phyloP scores from a whole-genome alignment of 192 early-diverging fungal genomes.

The Backusella luteola region DNA sequence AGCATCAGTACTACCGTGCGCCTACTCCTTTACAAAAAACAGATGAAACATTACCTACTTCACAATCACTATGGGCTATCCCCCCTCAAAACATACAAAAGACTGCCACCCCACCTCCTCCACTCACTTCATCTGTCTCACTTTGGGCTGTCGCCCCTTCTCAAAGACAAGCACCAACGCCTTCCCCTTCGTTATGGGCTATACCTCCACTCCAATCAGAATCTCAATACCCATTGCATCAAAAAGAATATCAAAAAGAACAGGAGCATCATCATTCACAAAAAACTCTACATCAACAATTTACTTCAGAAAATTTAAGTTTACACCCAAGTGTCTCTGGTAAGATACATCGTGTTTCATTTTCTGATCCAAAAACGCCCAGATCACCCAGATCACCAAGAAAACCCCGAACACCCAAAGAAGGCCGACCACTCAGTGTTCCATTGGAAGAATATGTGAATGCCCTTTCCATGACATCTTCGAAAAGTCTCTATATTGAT shows the following conservation, averaged over 20 bases:
- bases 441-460: background rate
- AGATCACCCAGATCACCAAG: background rate
- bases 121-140: slow-evolving; percentile 7
- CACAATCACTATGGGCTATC: slow-evolving; percentile 21
- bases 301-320: slow-evolving; percentile 7
- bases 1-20: background rate
- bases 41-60: background rate
- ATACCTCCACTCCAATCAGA: slow-evolving; percentile 1
- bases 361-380: background rate
- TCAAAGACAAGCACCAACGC: background rate
- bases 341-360: slow-evolving; percentile 9
- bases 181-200: slow-evolving; percentile 11
- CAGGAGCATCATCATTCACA: background rate
- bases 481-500: slow-evolving; percentile 2
- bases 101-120: background rate
- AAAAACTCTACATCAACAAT: background rate
- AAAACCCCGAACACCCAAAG: background rate
- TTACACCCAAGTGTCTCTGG: slow-evolving; percentile 10
- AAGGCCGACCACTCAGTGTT: background rate
- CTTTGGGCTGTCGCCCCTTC: slow-evolving; percentile 22
- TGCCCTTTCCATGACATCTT: background rate
- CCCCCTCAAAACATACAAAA: slow-evolving; percentile 12
- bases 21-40: background rate
- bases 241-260: background rate
- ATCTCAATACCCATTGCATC: background rate